Evolutionary conservation across 495 filamentous ascomycete genomes (phyloP), one percentile per base, ranked within the genome.

Genomic region (Aspergillus cavernicola): DNA sequence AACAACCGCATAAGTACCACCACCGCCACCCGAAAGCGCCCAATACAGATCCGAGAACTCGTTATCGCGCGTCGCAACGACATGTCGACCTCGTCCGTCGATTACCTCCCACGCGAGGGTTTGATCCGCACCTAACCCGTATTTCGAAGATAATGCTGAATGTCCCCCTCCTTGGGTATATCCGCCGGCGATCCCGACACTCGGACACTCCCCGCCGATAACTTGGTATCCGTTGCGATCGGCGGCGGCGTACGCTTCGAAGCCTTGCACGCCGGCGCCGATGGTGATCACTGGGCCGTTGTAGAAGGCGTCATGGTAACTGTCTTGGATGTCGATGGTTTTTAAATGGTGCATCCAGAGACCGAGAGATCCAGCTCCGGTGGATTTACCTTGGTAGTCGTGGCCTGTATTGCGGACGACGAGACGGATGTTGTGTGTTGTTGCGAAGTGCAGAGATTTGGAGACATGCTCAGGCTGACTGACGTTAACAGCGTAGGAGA

Each of bases 1-100:
- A n/a, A 86, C 71, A 28, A 86, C 72, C 3, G 80, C 84, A 38
- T 83, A 87, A 8, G 82, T 85, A 15, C 81, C 81, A 19, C 76
- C 82, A 13, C 84, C 85, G 13, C 85, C 85, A 1, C 84, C 85
- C 29, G 78, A 71, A 33, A 87, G 71, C 8, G 85, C 85, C 84
- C 82, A 88, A 63, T 83, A 88, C 6, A 88, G 59, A 60, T 88
- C 85, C 0, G 66, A 41, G 52, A 86, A 75, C 55, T 80, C 67
- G 38, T 72, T 78, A 9, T 64, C 61, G 40, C 78, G 77, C 46
- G 79, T 82, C 5, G 77, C 78, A 0, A 66, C 75, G 24, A 85
- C 44, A 15, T 81, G 53, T 16, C 61, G 58, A 0, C 85, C 84
- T 0, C 43, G 49, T 0, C 69, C 71, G 2, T 79, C 81, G 4